A percentile compares a stretch with the other conserved stretches of the same genome.
These are phyloP conservation scores for Saccharomyces hybrid DNA, from an alignment of 1,139 yeast genomes.

Conservation along the genomic window DNA sequence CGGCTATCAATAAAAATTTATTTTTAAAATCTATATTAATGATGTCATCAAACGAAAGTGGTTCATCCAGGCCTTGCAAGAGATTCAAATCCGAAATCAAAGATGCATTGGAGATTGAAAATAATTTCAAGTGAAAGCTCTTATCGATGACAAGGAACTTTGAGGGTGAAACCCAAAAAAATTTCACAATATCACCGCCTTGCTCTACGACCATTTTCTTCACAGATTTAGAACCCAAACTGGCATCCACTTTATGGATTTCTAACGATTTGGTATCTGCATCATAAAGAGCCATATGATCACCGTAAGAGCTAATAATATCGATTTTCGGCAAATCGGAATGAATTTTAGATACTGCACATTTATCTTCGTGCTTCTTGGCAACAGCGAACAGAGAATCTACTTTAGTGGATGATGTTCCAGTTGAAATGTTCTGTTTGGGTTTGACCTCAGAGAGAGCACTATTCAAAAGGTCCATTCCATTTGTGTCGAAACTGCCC, in stretches of 20 bases:
- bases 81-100: neutral
- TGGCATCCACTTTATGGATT: neutral
- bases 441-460: neutral
- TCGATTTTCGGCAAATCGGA: neutral
- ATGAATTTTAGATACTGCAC: neutral
- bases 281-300: neutral
- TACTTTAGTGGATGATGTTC: neutral
- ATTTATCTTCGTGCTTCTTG: neutral
- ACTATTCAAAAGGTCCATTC: neutral
- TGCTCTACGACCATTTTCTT: neutral
- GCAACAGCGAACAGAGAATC: neutral
- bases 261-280: neutral
- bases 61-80: neutral
- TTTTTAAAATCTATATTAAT: constrained; percentile 22
- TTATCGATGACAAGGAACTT: neutral
- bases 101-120: neutral
- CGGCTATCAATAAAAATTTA: constrained; percentile 9
- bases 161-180: neutral
- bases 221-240: neutral
- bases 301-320: neutral
- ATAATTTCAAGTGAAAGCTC: neutral
- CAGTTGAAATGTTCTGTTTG: neutral
- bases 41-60: constrained; percentile 11
- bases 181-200: neutral
- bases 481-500: neutral